Base-by-base conservation (phyloP, 495 filamentous ascomycete species). In the Penicillium mononematosum region DNA sequence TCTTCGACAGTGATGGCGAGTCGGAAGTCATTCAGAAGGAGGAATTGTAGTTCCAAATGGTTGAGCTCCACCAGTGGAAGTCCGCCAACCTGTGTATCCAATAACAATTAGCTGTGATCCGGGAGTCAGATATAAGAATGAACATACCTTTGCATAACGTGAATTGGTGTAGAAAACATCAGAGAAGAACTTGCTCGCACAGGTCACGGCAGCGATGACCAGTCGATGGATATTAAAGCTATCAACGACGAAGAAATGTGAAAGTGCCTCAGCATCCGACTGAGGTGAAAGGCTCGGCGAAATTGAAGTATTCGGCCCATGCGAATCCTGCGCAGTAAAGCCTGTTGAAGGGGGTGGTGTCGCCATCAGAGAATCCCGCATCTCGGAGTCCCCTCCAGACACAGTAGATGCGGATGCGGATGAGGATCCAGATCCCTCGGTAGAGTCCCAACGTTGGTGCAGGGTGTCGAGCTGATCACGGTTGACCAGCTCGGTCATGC, bases 111-210 rank as follows among this genome's bases (percentile, higher is more conserved):
- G 48, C 39, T 6, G 4, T 39, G 20, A 34, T 25, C 14, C 3
- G 14, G 34, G 16, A 45, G 58, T 29, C 61, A 49, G 55, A 24
- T 12, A 36, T 53, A 45, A 16, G 5, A 51, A 44, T 42, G 49
- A 50, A 50, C 79, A 59, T 83, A 96, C 94, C 88, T 98, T 99
- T 58, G 95, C 94, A 71, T 99, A 99, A 83, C 94, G 81, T 45
- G 95, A 98, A 74, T 99, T 99, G 17, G 94, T 99, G 66, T 98
- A 99, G 65, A 99, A 99, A 43, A 98, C 91, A 77, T 99, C 94
- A 4, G 92, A 97, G 72, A 99, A 99, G 80, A 98, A 99, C 76
- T 99, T 99, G 82, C 92, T 96, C 11, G 95, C 93, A 72, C 95
- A 98, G 16, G 94, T 98, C 45, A 99, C 95, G 20, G 92, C 94